Evolutionary conservation across 768 basidiomycete species (phyloP).

Genomic region (Piloderma croceum): DNA sequence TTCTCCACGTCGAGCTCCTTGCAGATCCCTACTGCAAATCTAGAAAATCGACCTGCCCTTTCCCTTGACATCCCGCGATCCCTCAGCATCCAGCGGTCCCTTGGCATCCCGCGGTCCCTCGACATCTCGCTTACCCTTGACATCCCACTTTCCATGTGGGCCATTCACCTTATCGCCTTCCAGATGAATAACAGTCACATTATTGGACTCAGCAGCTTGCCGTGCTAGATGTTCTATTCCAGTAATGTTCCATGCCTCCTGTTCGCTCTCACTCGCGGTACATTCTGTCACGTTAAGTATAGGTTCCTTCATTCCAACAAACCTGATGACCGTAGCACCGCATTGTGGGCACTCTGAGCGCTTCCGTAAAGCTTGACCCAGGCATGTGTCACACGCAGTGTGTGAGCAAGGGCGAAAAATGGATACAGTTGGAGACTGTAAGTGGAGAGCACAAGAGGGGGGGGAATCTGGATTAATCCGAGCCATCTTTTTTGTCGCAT

Average conservation of each 20-base stretch:
- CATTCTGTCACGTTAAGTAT: too few relatives aligned
- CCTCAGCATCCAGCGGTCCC: too few relatives aligned
- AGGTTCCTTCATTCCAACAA: slow-evolving; percentile 12
- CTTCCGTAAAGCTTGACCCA: slow-evolving; percentile 9
- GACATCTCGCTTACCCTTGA: too few relatives aligned
- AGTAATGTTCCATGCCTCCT: slow-evolving; percentile 4
- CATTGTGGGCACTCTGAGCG: slow-evolving; percentile 10
- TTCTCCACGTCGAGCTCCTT: too few relatives aligned
- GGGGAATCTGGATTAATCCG: slow-evolving; percentile 12
- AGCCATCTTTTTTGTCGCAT: not conserved
- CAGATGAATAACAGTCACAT: slow-evolving; percentile 6
- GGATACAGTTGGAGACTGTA: not conserved
- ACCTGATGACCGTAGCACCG: slow-evolving; percentile 4
- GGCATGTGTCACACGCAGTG: slow-evolving; percentile 8
- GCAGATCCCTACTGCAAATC: too few relatives aligned
- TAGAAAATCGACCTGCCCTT: too few relatives aligned
- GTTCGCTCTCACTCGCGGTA: not conserved
- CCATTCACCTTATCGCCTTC: slow-evolving; percentile 6
- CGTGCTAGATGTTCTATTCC: slow-evolving; percentile 5
- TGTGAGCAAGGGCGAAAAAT: slow-evolving; percentile 15
- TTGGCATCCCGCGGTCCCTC: too few relatives aligned
- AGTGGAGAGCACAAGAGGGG: slow-evolving; percentile 7
- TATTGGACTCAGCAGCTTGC: slow-evolving; percentile 2
- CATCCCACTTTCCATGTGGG: too few relatives aligned
- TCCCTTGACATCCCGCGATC: too few relatives aligned